Base-by-base conservation (phyloP, 1,284 basidiomycete species). In the Moniliella sp. region DNA sequence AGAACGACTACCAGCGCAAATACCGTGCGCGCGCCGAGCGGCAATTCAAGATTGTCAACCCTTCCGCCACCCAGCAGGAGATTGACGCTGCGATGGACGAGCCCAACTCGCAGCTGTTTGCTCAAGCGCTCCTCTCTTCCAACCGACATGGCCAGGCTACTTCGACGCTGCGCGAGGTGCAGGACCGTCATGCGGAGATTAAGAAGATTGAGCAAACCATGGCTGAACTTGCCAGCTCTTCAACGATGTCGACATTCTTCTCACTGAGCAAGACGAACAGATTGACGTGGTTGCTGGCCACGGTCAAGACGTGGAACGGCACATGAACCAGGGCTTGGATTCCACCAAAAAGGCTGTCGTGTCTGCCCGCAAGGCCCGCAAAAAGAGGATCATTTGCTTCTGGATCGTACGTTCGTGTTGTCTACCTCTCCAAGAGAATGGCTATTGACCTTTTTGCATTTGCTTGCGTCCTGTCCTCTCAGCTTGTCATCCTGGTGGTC, bases 1-100 rank as follows among this genome's bases (percentile, higher is more conserved):
- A 99, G 65, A 78, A 84, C 62, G 75, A 81, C 56, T 82, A 79
- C 61, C 75, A 88, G 37, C 70, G 76, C 46, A 86, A 81, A 66
- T 84, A 91, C 64, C 82, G 82, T 64, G 80, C 86, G 61, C 70
- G 84, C 28, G 75, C 88, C 67, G 86, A 88, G 65, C 72, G 91
- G 42, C 91, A 97, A 65, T 88, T 78, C 68, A 82, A 76, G 65
- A 97, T 97, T 74, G 62, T 61, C 42, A 88, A 91, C 65, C 82
- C 82, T 4, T 74, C 84, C 51, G 83, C 83, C 2, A 76, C 80
- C 10, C 70, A 72, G 3, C 75, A 81, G 36, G 83, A 93, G 61
- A 67, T 93, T 35, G 64, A 68, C 30, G 71, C 59, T 14, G 63
- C 74, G 4, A 73, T 81, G n/a, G 67, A 69, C 40, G 79, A 86